Base-by-base conservation (phyloP, 2,329 filamentous ascomycete species). In the Penicillium sclerotigenum region DNA sequence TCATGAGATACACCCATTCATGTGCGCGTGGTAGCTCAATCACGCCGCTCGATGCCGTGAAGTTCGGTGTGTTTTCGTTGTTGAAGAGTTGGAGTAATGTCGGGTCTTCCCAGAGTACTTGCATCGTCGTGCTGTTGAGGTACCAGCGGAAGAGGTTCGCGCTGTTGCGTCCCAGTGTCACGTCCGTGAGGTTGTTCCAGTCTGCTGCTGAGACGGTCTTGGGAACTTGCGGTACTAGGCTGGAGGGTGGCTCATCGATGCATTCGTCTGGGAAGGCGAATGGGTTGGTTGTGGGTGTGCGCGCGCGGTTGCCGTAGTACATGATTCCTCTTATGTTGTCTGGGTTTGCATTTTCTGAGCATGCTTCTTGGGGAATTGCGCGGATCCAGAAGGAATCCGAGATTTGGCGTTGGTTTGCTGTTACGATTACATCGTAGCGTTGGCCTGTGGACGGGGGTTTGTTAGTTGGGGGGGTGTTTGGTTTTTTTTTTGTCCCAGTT, bases 311-410 rank as follows among this genome's bases (percentile, higher is more conserved):
- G 5, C 54, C 56, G 46, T 79, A 79, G 56, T 75, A 75, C 5
- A 84, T 62, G 41, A 84, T 80, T 2, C 80, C 82, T 43, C 68
- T 76, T 61, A 82, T 80, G 59, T 80, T 76, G 43, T 75, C 68
- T 0, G 67, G 52, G 31, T 68, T 77, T 26, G 64, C 65, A 40
- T 78, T 80, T 3, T 68, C 64, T 0, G 71, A 75, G 61, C 80
- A 83, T 2, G 68, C 68, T 0, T 59, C 45, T 58, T 80, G 74
- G 0, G 77, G 77, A 4, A 77, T 74, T 3, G 77, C 75, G 0
- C 81, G 75, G 52, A 84, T 72, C 71, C 71, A 75, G 52, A 71
- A 73, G 13, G 59, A 65, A 6, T 66, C 57, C 8, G 59, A 59
- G 4, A 51, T 33, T 2, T 57, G 49, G 36, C 59, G 59, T 59